Base-by-base conservation (phyloP, 495 filamentous ascomycete genomes). In the Aspergillus bridgeri region DNA sequence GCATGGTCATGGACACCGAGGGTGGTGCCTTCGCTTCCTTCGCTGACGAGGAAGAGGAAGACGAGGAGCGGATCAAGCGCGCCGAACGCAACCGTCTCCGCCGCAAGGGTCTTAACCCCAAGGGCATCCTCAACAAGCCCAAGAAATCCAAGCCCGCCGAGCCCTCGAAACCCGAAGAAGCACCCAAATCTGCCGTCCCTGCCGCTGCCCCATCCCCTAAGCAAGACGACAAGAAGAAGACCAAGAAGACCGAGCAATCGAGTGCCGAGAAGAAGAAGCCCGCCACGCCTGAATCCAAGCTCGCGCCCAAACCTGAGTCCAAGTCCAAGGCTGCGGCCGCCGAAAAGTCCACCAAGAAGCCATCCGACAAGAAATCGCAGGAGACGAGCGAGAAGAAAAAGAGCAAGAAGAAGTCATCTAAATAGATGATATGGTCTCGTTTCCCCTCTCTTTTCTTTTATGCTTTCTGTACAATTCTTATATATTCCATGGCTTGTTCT, bases 101-200 rank as follows among this genome's bases (percentile, higher is more conserved):
- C 55, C 82, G 79, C 70, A 90, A 88, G 72, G 87, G 87, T 24
- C 69, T 85, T 27, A 79, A 87, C 77, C 85, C 85, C 4, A 87
- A 82, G 73, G 82, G 77, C 19, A 80, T 75, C 25, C 52, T 73
- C 56, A 77, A 78, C 62, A 77, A 77, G 54, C 70, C 67, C 22
- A 78, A 74, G 64, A 71, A 63, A n/a, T 59, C 59, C 1, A 66
- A 62, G 29, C 46, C 52, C 18, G 65, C 27, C 27, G 27, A 29
- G 5, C 1, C 27, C 27, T 51, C 60, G 38, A 58, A 51, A 46
- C 42, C 52, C 42, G 46, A 59, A 53, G 49, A 65, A 47, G 21
- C 45, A 53, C 21, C 54, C 9, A 38, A 38, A 38, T 13, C 33
- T 38, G 9, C 33, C 33, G 29, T 9, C 29, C 6, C 29, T 9